A percentile compares a stretch with the other conserved stretches of the same genome.
Evolutionary conservation across 352 stramenopile genomes (phyloP).

Genomic region (Phytophthora lateralis): DNA sequence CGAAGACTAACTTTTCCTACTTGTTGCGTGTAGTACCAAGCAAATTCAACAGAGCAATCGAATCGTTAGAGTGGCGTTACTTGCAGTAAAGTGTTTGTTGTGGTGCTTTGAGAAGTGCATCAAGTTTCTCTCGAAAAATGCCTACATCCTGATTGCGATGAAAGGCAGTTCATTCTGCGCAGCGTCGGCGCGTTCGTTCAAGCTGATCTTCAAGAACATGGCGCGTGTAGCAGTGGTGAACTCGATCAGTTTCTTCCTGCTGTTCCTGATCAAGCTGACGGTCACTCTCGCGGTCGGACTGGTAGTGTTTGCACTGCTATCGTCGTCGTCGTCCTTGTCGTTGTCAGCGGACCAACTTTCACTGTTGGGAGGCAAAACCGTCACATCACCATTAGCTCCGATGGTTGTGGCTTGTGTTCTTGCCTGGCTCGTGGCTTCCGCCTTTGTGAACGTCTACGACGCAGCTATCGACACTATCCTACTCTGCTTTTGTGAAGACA

Average conservation of each 20-base stretch:
- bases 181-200: constrained; percentile 92
- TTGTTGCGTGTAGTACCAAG: constrained; percentile 53
- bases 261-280: constrained; percentile 94
- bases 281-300: constrained; percentile 56
- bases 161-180: constrained; percentile 82
- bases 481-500: constrained; percentile 97
- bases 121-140: constrained; percentile 98
- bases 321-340: constrained; percentile 34
- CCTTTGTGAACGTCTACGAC: constrained; percentile 95
- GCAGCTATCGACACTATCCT: constrained; percentile 95
- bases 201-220: constrained; percentile 94
- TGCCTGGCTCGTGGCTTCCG: constrained; percentile 90
- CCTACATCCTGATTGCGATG: constrained; percentile 92
- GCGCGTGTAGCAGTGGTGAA: constrained; percentile 90
- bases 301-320: constrained; percentile 58
- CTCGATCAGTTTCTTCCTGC: constrained; percentile 93
- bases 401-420: constrained; percentile 81
- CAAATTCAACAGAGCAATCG: constrained; percentile 77
- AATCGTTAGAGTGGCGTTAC: constrained; percentile 84
- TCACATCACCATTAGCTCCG: constrained; percentile 91
- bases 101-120: constrained; percentile 97
- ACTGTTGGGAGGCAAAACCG: constrained; percentile 66
- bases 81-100: constrained; percentile 89
- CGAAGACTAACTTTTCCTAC: neutral
- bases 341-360: constrained; percentile 43